A percentile compares a stretch with the other conserved stretches of the same genome.
Evolutionary conservation across 495 filamentous ascomycete genomes (phyloP).

Genomic region (Cenococcum geophilum): DNA sequence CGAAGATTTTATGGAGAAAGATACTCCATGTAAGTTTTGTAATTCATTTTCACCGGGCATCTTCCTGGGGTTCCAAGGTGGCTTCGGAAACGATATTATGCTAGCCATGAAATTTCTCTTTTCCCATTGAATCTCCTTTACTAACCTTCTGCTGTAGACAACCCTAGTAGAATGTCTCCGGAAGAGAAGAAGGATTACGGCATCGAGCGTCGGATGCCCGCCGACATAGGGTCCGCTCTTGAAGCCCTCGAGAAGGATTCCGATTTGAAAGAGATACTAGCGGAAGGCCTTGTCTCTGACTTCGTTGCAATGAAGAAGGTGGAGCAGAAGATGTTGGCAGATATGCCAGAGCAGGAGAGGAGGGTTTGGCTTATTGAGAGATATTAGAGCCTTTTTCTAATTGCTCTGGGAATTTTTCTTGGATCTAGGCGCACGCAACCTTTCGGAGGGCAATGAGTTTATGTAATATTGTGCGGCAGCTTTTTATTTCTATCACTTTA

Average conservation of each 20-base stretch:
- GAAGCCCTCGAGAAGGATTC: slow-evolving; percentile 30
- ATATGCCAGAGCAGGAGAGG: slow-evolving; percentile 33
- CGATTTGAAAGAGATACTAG: slow-evolving; percentile 27
- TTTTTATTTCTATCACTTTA: no score
- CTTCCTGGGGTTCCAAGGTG: no score
- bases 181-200: slow-evolving; percentile 48
- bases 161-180: slow-evolving; percentile 40
- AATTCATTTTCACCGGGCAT: background rate
- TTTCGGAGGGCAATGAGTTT: no score
- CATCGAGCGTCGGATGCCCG: slow-evolving; percentile 40
- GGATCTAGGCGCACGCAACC: no score
- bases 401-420: no score
- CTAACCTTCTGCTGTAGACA: slow-evolving; percentile 17
- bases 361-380: slow-evolving; percentile 38
- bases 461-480: no score
- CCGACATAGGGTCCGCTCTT: slow-evolving; percentile 26
- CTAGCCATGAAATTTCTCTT: background rate
- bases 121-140: background rate
- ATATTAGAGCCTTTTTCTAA: slow-evolving; percentile 25
- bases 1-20: slow-evolving; percentile 45
- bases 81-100: no score
- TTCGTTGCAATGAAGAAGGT: slow-evolving; percentile 36
- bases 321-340: slow-evolving; percentile 37
- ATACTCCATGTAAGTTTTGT: slow-evolving; percentile 51
- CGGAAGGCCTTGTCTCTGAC: slow-evolving; percentile 29